A percentile compares a stretch with the other conserved stretches of the same genome.
phyloP scores from a whole-genome alignment of 768 basidiomycete species.

The Lactarius pseudohatsudake region DNA sequence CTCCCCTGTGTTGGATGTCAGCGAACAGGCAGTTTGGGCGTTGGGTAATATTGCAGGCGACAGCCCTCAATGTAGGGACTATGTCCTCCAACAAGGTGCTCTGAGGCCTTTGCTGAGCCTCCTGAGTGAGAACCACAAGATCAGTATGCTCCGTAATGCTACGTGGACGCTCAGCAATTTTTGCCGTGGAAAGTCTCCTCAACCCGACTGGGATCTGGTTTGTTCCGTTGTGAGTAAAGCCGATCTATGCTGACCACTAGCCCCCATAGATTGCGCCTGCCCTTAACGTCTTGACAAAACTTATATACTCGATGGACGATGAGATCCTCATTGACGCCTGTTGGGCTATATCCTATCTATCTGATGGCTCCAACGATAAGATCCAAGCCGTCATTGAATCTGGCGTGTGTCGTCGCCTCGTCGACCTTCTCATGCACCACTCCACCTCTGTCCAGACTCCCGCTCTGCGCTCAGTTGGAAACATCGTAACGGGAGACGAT shows the following conservation, averaged over 20 bases:
- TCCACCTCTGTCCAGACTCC: constrained; percentile 98
- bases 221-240: constrained; percentile 34
- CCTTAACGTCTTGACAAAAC: constrained; percentile 92
- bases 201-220: constrained; percentile 97
- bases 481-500: constrained; percentile 99
- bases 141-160: constrained; percentile 97
- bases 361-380: constrained; percentile 98
- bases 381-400: constrained; percentile 99
- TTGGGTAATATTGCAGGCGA: constrained; percentile 99
- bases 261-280: constrained; percentile 89
- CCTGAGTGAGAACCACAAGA: constrained; percentile 94
- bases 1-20: constrained; percentile 92
- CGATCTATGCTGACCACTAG: constrained; percentile 25
- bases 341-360: constrained; percentile 99
- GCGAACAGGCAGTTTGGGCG: constrained; percentile 99
- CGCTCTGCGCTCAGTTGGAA: constrained; percentile 96
- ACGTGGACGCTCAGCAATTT: constrained; percentile 99
- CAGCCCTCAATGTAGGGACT: constrained; percentile 95
- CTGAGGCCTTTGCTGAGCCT: constrained; percentile 87
- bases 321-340: constrained; percentile 99
- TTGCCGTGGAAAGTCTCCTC: constrained; percentile 96
- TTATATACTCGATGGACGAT: constrained; percentile 98
- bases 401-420: constrained; percentile 94
- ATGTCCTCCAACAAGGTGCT: constrained; percentile 91
- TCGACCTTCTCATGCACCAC: constrained; percentile 93